Evolutionary conservation across 1,139 yeast species (phyloP), one percentile per base, ranked within the genome.

Genomic region (Saccharomyces hybrid): DNA sequence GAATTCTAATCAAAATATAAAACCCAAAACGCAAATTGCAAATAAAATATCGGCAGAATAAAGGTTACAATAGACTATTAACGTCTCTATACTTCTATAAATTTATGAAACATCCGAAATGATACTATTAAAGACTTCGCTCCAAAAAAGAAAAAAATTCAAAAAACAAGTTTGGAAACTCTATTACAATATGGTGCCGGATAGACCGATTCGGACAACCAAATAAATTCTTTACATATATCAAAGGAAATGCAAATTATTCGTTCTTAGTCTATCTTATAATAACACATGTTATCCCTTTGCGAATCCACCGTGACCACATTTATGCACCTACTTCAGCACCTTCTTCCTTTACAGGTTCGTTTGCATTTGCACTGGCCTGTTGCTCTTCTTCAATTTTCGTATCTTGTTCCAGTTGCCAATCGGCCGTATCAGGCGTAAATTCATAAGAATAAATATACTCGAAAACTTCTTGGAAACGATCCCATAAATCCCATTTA

Each of bases 401-500:
- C 42, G 29, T 44, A n/a, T 44, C 26, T 19, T 47, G 53, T 26
- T 56, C 55, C 16, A 46, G 12, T 3, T 59, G 50, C 69, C 69
- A 66, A 7, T 49, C 12, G 3, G 38, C 28, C 12, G 32, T 26
- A 53, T 65, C 69, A 6, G 58, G 57, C 6, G 55, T 52, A 41
- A 62, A 59, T 14, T 56, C 53, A 48, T 55, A 46, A 2, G 57
- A 59, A 55, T 58, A 67, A 42, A 65, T 62, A 4, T 53, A 49
- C 9, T 52, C 53, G 38, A 59, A 67, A n/a, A 57, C 50, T 3
- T 53, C 55, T 52, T 64, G 65, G 38, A 66, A 62, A 31, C 56
- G 57, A 14, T 60, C 59, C 59, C 62, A 61, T n/a, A 65, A 50
- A 2, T 56, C 53, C 61, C 64, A 60, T 8, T 60, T 55, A 31